These are phyloP conservation scores for Trichoderma breve DNA, from an alignment of 2,329 filamentous ascomycete species.

Conservation along the genomic window DNA sequence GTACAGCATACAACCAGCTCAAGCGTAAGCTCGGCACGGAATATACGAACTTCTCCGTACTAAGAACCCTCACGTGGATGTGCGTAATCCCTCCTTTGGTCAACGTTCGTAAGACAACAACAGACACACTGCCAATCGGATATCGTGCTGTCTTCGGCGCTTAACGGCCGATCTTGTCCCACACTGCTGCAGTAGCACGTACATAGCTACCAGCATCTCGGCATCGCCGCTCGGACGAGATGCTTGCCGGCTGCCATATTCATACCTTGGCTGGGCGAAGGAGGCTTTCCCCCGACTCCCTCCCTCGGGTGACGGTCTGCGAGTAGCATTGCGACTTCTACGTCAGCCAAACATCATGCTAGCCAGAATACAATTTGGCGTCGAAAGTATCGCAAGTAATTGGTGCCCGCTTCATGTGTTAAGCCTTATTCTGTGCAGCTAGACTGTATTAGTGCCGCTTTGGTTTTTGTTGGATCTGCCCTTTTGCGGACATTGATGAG, in stretches of 20 bases:
- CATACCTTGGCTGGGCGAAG: background rate
- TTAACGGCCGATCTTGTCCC: background rate
- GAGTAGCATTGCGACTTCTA: background rate
- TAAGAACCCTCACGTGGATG: background rate
- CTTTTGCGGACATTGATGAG: background rate
- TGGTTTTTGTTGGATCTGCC: background rate
- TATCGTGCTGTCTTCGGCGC: background rate
- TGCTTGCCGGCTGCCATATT: background rate
- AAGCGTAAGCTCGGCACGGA: background rate
- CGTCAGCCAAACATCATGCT: slow-evolving; percentile 15
- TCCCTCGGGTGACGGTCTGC: background rate
- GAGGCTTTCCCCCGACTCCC: background rate
- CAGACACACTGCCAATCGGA: background rate
- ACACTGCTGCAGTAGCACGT: background rate
- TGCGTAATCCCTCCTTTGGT: background rate
- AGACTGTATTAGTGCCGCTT: slow-evolving; percentile 1
- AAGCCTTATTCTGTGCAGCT: slow-evolving; percentile 1
- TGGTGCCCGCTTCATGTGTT: slow-evolving; percentile 6
- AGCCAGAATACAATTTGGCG: background rate
- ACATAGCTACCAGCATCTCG: background rate
- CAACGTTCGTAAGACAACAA: background rate
- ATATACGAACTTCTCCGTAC: background rate
- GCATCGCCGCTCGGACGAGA: background rate
- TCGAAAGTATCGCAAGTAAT: slow-evolving; percentile 6
- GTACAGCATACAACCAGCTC: background rate